phyloP scores from a whole-genome alignment of 108 stramenopile genomes.

The Schizochytrium sp. region DNA sequence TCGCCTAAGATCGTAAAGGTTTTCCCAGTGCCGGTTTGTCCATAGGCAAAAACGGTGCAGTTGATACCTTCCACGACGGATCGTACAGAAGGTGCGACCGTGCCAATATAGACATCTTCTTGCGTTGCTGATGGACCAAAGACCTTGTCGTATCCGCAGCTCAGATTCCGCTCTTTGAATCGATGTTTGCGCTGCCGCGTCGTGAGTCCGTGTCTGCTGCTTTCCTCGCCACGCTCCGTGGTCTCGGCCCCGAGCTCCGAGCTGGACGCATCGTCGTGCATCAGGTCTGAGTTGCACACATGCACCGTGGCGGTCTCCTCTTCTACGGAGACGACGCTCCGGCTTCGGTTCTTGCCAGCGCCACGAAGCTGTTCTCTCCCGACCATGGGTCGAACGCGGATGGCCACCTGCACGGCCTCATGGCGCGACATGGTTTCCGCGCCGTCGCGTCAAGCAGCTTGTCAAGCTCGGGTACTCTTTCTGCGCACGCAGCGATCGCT shows the following conservation, averaged over 20 bases:
- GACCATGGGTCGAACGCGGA: neutral
- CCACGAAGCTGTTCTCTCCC: constrained; percentile 1
- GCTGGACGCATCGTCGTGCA: neutral
- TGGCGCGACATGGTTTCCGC: neutral
- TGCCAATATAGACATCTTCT: constrained; percentile 35
- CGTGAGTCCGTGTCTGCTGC: neutral
- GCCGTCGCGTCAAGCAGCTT: no score
- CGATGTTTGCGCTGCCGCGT: neutral
- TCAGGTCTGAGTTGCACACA: neutral
- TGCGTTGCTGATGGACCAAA: constrained; percentile 36
- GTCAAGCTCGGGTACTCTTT: no score
- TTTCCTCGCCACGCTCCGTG: neutral
- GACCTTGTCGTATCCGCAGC: constrained; percentile 38
- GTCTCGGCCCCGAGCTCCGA: no score
- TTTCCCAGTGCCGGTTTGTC: constrained; percentile 51
- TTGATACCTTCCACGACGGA: constrained; percentile 44
- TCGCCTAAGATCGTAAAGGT: constrained; percentile 54
- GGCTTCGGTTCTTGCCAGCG: constrained; percentile 4
- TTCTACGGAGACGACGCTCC: neutral
- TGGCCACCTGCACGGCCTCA: neutral
- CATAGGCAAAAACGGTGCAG: constrained; percentile 50
- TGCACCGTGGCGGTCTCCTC: neutral
- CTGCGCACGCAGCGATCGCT: no score
- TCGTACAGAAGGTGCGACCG: constrained; percentile 25
- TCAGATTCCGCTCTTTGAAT: constrained; percentile 8